Evolutionary conservation across 1,139 yeast species (phyloP).

Genomic region (Saccharomyces uvarum): DNA sequence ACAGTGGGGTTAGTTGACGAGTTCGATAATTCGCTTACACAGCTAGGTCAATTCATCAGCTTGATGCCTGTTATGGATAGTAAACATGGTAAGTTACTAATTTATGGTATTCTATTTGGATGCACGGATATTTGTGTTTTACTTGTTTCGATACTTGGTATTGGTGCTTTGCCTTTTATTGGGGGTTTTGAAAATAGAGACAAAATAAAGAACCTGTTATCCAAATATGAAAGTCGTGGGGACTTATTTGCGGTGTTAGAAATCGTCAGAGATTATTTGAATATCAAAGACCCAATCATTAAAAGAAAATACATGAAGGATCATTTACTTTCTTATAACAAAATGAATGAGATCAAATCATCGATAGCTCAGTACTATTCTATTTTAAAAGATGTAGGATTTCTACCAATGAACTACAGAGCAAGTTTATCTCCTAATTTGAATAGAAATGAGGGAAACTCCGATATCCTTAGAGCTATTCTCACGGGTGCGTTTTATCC

Average conservation of each 20-base stretch:
- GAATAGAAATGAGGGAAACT: slow-evolving; percentile 47
- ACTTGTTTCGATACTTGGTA: slow-evolving; percentile 65
- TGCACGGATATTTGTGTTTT: slow-evolving; percentile 71
- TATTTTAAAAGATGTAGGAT: slow-evolving; percentile 67
- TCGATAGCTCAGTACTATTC: slow-evolving; percentile 62
- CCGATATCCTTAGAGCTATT: slow-evolving; percentile 52
- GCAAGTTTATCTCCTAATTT: slow-evolving; percentile 20
- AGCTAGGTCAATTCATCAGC: slow-evolving; percentile 75
- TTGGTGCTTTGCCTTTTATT: slow-evolving; percentile 61
- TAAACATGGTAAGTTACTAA: slow-evolving; percentile 72
- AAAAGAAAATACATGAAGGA: slow-evolving; percentile 50
- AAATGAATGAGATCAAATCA: slow-evolving; percentile 64
- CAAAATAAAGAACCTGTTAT: slow-evolving; percentile 46
- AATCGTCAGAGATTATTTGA: slow-evolving; percentile 47
- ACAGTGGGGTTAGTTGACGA: slow-evolving; percentile 66
- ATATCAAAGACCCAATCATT: slow-evolving; percentile 24
- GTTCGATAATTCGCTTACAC: slow-evolving; percentile 49
- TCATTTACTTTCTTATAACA: slow-evolving; percentile 54
- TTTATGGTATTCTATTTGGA: slow-evolving; percentile 75
- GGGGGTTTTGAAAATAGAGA: slow-evolving; percentile 59
- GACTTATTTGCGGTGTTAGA: slow-evolving; percentile 65
- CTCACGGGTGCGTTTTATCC: slow-evolving; percentile 80
- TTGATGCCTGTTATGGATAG: slow-evolving; percentile 75
- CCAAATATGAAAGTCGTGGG: slow-evolving; percentile 45
- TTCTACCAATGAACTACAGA: slow-evolving; percentile 48